Percentiles rank a stretch among this genome's conserved stretches.
These are phyloP conservation scores for Diaporthe vaccinii DNA, from an alignment of 2,329 filamentous ascomycete species.

Conservation along the genomic window DNA sequence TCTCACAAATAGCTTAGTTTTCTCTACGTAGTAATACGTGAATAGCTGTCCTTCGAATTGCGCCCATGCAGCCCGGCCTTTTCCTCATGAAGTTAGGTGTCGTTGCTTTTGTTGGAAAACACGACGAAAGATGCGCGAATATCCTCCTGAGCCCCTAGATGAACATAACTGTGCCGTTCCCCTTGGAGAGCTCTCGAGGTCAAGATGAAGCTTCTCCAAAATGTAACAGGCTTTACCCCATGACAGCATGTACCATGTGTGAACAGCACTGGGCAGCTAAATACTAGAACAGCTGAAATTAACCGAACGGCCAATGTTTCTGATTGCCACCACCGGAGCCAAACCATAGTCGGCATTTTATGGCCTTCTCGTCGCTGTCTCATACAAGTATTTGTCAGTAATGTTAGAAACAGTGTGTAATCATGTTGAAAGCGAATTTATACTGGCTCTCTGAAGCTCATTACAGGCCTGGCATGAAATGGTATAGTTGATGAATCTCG, in stretches of 20 bases:
- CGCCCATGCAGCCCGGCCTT: neutral
- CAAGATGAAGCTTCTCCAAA: neutral
- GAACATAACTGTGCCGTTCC: too few relatives aligned
- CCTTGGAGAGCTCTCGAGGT: neutral
- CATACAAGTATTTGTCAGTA: neutral
- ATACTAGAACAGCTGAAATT: neutral
- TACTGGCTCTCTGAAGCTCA: neutral
- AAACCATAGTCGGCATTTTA: neutral
- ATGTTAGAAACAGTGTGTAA: neutral
- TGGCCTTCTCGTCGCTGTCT: neutral
- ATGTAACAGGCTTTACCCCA: neutral
- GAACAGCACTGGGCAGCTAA: neutral
- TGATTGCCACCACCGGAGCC: neutral
- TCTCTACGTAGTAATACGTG: too few relatives aligned
- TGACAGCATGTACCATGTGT: too few relatives aligned
- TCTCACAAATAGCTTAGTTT: neutral
- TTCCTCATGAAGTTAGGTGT: neutral
- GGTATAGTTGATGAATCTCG: neutral
- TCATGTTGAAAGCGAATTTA: neutral
- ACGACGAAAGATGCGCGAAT: neutral
- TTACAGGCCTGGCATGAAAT: neutral
- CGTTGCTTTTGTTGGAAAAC: neutral
- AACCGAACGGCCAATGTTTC: neutral
- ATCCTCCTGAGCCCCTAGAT: neutral
- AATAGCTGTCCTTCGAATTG: neutral